Base-by-base conservation (phyloP, 805 yeast genomes). In the Yarrowia bubula region DNA sequence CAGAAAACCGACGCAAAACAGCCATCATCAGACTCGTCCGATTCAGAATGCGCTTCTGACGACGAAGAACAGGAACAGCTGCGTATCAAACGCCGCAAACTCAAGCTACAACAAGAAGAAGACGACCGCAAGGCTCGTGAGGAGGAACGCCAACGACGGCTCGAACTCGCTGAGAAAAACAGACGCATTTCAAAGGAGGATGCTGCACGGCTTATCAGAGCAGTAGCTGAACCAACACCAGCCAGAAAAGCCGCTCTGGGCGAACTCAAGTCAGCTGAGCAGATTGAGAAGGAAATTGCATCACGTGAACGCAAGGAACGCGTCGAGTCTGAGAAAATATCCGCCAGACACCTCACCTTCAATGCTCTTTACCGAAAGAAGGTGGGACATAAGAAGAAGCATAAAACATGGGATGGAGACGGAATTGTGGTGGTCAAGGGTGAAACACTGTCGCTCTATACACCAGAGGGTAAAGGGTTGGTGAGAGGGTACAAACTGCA, bases 371-470 rank as follows among this genome's bases (percentile, higher is more conserved):
- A 87, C 82, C 78, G 99, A 38, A 91, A 90, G 73, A 80, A 80
- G 46, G 79, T 93, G 0, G 80, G 77, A 37, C 50, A 43, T 35
- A 42, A 33, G 10, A 90, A 89, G 75, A 91, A 93, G 79, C 86
- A 92, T 74, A 92, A 92, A 73, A 86, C 91, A 0, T 95, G 99
- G 99, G 96, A 90, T 65, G 96, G 96, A 1, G 98, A 95, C 76
- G 98, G 97, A 0, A 75, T 77, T 38, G 76, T 88, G 14, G 70
- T 75, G n/a, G 67, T 68, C 35, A 65, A 62, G 11, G 67, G 68
- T 13, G 66, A 64, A 78, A 65, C 58, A 70, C 65, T 66, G 69
- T 64, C 10, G 68, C 69, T 31, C 38, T 61, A 57, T 37, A 53
- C 66, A 42, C 53, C 32, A 65, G 66, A 31, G 46, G 67, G 46